These are phyloP conservation scores for Diplodia mutila DNA, from an alignment of 2,329 filamentous ascomycete species.

Conservation along the genomic window DNA sequence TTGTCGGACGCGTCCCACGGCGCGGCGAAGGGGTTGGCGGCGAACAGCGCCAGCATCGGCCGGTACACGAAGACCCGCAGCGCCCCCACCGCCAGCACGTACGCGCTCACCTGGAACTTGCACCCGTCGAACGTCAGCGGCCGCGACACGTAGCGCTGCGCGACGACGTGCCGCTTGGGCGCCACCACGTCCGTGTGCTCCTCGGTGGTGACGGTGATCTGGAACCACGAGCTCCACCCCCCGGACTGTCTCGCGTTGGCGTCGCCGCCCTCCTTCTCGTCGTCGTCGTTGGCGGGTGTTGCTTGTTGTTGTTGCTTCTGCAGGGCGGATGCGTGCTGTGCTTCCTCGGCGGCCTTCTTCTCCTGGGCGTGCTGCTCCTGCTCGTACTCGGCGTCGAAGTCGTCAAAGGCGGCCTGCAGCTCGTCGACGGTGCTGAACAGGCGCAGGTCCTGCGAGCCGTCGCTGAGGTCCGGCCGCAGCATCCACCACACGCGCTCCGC, in stretches of 20 bases:
- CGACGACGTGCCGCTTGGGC: constrained; percentile 92
- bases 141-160: constrained; percentile 89
- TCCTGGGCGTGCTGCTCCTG: neutral
- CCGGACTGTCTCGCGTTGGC: constrained; percentile 40
- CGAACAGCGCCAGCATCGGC: constrained; percentile 92
- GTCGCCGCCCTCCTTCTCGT: constrained; percentile 53
- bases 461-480: constrained; percentile 95
- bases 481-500: constrained; percentile 85
- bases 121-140: constrained; percentile 76
- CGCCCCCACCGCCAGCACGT: constrained; percentile 80
- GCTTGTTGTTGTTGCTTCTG: neutral
- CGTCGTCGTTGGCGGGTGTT: neutral
- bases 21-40: constrained; percentile 69
- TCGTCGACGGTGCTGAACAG: constrained; percentile 85
- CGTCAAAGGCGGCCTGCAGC: constrained; percentile 87
- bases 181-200: constrained; percentile 53
- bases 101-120: constrained; percentile 95
- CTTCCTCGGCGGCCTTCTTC: too few species aligned
- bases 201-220: constrained; percentile 40
- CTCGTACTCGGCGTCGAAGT: constrained; percentile 78
- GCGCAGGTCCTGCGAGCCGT: constrained; percentile 88
- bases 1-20: constrained; percentile 55
- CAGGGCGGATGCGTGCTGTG: neutral
- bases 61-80: constrained; percentile 84
- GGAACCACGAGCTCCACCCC: constrained; percentile 34